Evolutionary conservation across 164 flowering plant species (phyloP), one percentile per base, ranked within the genome.

Genomic region (Nymphaea colorata): DNA sequence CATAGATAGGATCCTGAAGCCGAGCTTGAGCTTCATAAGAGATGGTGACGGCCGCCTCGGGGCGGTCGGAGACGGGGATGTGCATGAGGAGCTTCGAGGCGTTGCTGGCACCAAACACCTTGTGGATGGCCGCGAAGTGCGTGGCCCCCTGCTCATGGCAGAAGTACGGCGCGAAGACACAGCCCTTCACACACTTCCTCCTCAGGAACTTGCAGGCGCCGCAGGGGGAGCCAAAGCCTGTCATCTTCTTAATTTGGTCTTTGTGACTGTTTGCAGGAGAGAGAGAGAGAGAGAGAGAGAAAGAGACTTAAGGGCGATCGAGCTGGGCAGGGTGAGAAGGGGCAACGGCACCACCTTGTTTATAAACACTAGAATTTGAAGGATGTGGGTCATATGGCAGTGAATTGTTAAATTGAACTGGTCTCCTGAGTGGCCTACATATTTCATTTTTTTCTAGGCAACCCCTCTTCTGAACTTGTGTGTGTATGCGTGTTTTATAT

Each of bases 181-280:
- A 92, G 11, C 96, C 98, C 60, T 75, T 84, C 42, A 69, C 87
- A 77, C 98, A 92, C 71, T 89, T 92, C 75, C 96, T 84, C 57
- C 98, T 86, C 77, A 91, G 78, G 76, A 91, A 91, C 64, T 91
- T 91, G 87, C 98, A 91, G 36, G 96, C 98, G 59, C 98, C 98
- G 76, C 98, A 91, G 62, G 98, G 93, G 68, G 96, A 87, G 61
- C 96, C 88, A 65, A 87, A 75, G 6, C 96, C 89, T 41, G 90
- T 77, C 93, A 87, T 87, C 5, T 73, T 79, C 41, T 64, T n/a
- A 53, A 25, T 73, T 16, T 67, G 65, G n/a, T 43, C 68, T 67
- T 51, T 51, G 57, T 5, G 57, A 25, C 36, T 25, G 36, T 25
- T 25, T 25, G 36, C 36, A 25, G 36, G 36, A 25, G 36, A 25